Base-by-base conservation (phyloP, 2,329 filamentous ascomycete species). In the Tothia fuscella region DNA sequence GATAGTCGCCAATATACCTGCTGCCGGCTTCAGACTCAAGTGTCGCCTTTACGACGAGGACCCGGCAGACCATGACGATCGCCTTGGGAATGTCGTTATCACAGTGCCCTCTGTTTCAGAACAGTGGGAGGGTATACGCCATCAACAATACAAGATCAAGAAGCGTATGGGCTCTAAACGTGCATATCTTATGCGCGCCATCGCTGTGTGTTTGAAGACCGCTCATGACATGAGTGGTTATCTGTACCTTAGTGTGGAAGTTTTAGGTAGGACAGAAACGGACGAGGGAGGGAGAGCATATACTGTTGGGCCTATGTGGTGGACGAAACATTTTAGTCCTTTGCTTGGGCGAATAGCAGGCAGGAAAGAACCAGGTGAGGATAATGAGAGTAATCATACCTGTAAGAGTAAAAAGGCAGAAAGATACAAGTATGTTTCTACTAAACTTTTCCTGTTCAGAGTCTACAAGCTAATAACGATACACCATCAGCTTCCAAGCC, bases 31-130 rank as follows among this genome's bases (percentile, higher is more conserved):
- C 63, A 73, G 71, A 43, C 70, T 96, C 50, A 94, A 94, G 57
- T 86, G 84, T 47, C 74, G 84, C 41, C 63, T 96, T 14, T 93
- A 88, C 61, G 89, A 96, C 54, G 89, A 96, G 58, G 89, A 96
- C 60, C 77, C 79, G 25, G 76, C 80, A 1, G 84, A 95, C 56
- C 76, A 82, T 49, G 82, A 96, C 55, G 89, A 96, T 61, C 73
- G 85, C 20, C 70, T 96, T 16, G 89, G 89, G 9, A 93, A 91
- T 54, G 84, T 85, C 3, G 86, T 86, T 35, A 66, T 94, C 41
- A 62, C 72, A 14, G 75, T 82, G 0, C 62, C 69, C 9, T 56
- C 62, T 2, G 56, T 94, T 5, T 66, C 66, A 36, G 75, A 81
- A 31, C 58, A 70, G 29, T 93, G 84, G 84, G 51, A 64, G 6